Evolutionary conservation across 306 rosid genomes (phyloP), one percentile per base, ranked within the genome.

Genomic region (Vigna angularis): DNA sequence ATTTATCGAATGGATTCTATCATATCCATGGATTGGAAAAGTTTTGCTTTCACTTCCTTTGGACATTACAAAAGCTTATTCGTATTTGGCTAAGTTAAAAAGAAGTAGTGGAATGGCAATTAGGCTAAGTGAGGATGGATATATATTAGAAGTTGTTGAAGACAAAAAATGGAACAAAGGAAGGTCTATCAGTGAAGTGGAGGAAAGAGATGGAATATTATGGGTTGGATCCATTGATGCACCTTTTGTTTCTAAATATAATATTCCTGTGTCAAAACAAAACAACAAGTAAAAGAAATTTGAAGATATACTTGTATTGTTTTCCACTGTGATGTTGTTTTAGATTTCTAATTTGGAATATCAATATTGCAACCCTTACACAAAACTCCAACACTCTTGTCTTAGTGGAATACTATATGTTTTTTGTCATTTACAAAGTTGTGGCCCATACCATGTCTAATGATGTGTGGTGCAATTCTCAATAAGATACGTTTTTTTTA

Each of bases 141-240:
- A 75, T 32, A 77, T 88, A 7, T 4, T 91, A 85, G 94, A 93
- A 66, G 24, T 82, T 45, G 5, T 93, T 55, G 89, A 87, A 58
- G 86, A 76, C 0, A 73, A 4, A 13, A 82, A 73, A 72, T 81
- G 85, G 12, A 77, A 44, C 42, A 87, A 74, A 72, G 85, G 87
- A 81, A 80, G 42, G 28, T 73, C 89, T 56, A 70, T 93, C 42
- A 85, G 91, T 84, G 98, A 93, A 18, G 90, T 83, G 47, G 87
- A 83, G 75, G 98, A 93, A 80, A 84, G 47, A 83, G 87, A 93
- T 83, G 95, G 93, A 28, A 72, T 81, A 24, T 74, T 93, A 14
- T 93, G 91, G 97, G 77, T 93, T 20, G 98, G 97, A 7, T 93
- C 97, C 34, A 20, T 89, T 8, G 75, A 82, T 75, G 67, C 83